phyloP scores from a whole-genome alignment of 352 stramenopile species.

The Phytophthora ramorum region DNA sequence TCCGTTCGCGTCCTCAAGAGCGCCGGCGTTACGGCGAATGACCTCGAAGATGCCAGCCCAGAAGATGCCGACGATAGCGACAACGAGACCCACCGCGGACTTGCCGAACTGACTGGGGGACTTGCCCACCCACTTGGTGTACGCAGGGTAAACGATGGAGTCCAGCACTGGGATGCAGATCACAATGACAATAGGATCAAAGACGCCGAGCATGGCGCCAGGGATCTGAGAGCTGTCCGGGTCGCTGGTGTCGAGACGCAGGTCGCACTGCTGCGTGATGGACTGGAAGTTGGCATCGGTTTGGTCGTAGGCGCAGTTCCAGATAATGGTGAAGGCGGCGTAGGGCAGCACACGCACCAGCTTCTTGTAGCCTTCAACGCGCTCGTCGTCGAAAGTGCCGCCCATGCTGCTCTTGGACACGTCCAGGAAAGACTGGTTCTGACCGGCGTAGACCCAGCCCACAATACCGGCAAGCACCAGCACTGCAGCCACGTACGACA shows the following conservation, averaged over 20 bases:
- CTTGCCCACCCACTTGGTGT: conserved; percentile 39
- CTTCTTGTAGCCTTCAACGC: conserved; percentile 56
- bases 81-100: conserved; percentile 25
- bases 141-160: conserved; percentile 44
- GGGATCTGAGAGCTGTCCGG: conserved; percentile 57
- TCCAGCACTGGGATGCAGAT: conserved; percentile 51
- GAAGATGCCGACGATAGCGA: conserved; percentile 45
- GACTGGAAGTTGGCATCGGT: conserved; percentile 75
- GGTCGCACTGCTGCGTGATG: conserved; percentile 73
- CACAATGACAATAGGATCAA: conserved; percentile 55
- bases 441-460: conserved; percentile 46
- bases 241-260: conserved; percentile 50
- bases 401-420: conserved; percentile 41
- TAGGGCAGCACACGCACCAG: conserved; percentile 61
- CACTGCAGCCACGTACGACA: conserved; percentile 51
- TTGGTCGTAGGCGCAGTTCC: conserved; percentile 71
- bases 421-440: conserved; percentile 50
- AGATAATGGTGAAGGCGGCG: conserved; percentile 65
- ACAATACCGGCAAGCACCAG: conserved; percentile 39
- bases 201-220: conserved; percentile 58
- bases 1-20: conserved; percentile 39
- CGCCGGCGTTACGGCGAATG: conserved; percentile 56
- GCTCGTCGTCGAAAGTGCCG: conserved; percentile 47
- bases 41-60: conserved; percentile 59
- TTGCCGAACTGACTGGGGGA: conserved; percentile 47